These are phyloP conservation scores for Penicillium egyptiacum DNA, from an alignment of 495 filamentous ascomycete species.

Conservation along the genomic window DNA sequence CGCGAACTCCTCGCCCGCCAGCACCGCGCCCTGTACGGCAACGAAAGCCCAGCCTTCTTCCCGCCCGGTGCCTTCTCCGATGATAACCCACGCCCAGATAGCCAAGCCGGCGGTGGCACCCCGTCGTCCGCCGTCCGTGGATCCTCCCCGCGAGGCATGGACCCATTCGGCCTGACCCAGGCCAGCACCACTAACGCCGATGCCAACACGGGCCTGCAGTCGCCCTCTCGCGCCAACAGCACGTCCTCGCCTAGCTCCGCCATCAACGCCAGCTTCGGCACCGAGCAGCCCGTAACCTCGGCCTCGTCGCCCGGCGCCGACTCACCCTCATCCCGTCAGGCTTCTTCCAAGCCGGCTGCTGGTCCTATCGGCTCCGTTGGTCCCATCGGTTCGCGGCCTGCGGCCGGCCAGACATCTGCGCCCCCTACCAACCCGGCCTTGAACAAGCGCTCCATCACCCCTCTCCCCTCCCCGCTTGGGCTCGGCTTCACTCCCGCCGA, in stretches of 20 bases:
- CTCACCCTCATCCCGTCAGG: slow-evolving; percentile 72
- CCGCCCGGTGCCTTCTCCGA: slow-evolving; percentile 61
- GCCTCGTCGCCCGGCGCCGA: slow-evolving; percentile 87
- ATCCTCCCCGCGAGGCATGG: slow-evolving; percentile 62
- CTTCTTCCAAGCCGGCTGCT: slow-evolving; percentile 48
- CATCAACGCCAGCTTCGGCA: slow-evolving; percentile 58
- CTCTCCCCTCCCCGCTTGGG: slow-evolving; percentile 78
- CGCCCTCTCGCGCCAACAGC: slow-evolving; percentile 80
- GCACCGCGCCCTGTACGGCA: slow-evolving; percentile 86
- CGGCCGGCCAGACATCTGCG: slow-evolving; percentile 42
- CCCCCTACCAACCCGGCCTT: slow-evolving; percentile 63
- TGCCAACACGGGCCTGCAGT: slow-evolving; percentile 51
- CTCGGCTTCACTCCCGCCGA: slow-evolving; percentile 70
- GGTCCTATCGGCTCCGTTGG: slow-evolving; percentile 69
- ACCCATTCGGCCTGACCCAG: slow-evolving; percentile 58
- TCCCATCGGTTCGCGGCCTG: slow-evolving; percentile 89
- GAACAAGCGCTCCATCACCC: slow-evolving; percentile 86
- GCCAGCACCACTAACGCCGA: slow-evolving; percentile 42
- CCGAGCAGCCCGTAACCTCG: slow-evolving; percentile 80
- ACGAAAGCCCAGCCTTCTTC: slow-evolving; percentile 62
- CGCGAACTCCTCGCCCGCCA: slow-evolving; percentile 95
- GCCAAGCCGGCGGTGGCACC: slow-evolving; percentile 57
- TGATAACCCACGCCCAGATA: slow-evolving; percentile 61
- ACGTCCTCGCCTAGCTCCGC: slow-evolving; percentile 73
- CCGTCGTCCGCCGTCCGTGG: slow-evolving; percentile 54